Evolutionary conservation across 2,329 filamentous ascomycete species (phyloP), one percentile per base, ranked within the genome.

Genomic region (Aureobasidium sp.): DNA sequence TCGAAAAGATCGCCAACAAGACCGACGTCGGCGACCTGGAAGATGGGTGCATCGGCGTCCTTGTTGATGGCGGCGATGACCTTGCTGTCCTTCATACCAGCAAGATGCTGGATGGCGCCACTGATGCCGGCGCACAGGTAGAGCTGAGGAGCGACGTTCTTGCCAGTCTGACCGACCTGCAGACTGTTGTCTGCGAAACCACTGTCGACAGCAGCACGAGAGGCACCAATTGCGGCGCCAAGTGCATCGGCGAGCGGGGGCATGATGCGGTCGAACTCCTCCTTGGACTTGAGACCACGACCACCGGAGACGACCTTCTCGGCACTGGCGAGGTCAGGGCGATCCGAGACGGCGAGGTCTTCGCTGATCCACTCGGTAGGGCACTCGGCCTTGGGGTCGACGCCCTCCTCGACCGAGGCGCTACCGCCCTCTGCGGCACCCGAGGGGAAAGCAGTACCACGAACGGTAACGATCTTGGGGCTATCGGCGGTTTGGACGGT

Each of bases 51-150:
- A 76, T 99, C 94, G 5, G 87, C 81, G 72, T 99, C 94, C 80
- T 99, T 99, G 82, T 99, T 99, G 73, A 99, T 97, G 15, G 91
- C 91, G 25, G 93, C 94, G 78, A 99, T 99, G 63, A 99, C 94
- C 81, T 99, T 99, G 81, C 91, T 97, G 74, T 99, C 94, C 84
- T 99, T 99, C 94, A 99, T 99, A 73, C 94, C 94, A 36, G 94
- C 94, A 77, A 99, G 77, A 81, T 99, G 94, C 79, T 99, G 94
- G 69, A 99, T 99, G 25, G 94, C 94, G 60, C 94, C 94, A 9
- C 91, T 96, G 69, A 99, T 97, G 72, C 94, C 94, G 14, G 93
- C 92, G 60, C 91, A 95, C 68, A 99, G 83, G 74, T 99, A 99
- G 64, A 99, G 80, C 76, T 99, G 88, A 64, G 94, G 94, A 51